Conservation (phyloP, 2,329 filamentous ascomycete species). For the Hymenoscyphus scutula region DNA sequence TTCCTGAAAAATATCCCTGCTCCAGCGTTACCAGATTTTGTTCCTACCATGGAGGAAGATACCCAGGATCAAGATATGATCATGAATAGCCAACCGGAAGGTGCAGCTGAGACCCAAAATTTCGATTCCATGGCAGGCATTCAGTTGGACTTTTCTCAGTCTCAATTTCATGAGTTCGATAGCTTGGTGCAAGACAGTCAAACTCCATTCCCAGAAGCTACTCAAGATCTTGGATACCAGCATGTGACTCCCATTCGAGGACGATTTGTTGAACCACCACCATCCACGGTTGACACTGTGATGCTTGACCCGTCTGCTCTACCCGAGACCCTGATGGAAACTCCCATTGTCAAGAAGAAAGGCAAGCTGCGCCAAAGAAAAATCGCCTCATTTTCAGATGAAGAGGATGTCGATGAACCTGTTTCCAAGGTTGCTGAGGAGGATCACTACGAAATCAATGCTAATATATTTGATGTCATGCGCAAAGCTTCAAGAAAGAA, state of each 20-base stretch:
- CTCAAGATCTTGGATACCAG: constrained; percentile 77
- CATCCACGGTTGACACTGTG: constrained; percentile 71
- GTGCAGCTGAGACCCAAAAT: constrained; percentile 42
- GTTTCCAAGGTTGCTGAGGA: constrained; percentile 26
- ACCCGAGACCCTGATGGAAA: constrained; percentile 51
- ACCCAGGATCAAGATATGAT: constrained; percentile 42
- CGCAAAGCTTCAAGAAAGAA: constrained; percentile 62
- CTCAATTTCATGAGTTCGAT: constrained; percentile 57
- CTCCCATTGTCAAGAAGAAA: constrained; percentile 62
- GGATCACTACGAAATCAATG: constrained; percentile 40
- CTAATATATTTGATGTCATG: constrained; percentile 52
- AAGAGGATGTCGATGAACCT: constrained; percentile 30
- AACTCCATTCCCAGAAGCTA: constrained; percentile 70
- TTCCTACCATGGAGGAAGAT: constrained; percentile 45
- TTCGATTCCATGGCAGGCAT: constrained; percentile 41
- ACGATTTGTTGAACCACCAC: constrained; percentile 62
- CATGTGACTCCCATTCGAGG: constrained; percentile 68
- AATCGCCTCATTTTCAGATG: constrained; percentile 42
- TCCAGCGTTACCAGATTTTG: constrained; percentile 44
- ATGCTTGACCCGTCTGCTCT: constrained; percentile 41
- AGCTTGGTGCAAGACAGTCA: constrained; percentile 60
- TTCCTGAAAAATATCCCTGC: constrained; percentile 51
- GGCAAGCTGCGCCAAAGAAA: constrained; percentile 53
- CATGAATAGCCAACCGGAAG: constrained; percentile 46
- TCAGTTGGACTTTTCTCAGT: constrained; percentile 57